Evolutionary conservation across 352 stramenopile genomes (phyloP), one percentile per base, ranked within the genome.

Genomic region (Phytophthora ohioensis): DNA sequence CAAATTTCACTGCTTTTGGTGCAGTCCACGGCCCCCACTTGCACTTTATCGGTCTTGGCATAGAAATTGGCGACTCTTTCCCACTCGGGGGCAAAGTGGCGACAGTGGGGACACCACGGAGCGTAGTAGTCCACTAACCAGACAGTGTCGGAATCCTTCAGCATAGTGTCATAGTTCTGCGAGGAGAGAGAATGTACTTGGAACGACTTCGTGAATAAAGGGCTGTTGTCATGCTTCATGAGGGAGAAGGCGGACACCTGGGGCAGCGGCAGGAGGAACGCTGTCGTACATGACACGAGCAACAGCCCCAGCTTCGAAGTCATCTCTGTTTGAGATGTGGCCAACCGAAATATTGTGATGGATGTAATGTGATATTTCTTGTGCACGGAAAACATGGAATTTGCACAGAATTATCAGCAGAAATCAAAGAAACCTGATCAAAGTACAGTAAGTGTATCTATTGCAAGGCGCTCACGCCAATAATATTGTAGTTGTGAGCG

Each of bases 91-190:
- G 89, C 89, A 43, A 96, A 93, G 34, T 90, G 57, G 58, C 82
- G 81, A 64, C 88, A 96, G 66, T 96, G 89, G 30, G 84, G 84
- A 63, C 89, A 96, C 89, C 87, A 95, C 7, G 89, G 86, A 41
- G 89, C 80, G 71, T 96, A 96, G 64, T 93, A 96, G 64, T 96
- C 87, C 32, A 96, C 78, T 43, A 94, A 52, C 87, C 87, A 95
- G 30, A 93, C 82, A 2, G 76, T 77, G 65, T 84, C 54, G 5
- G 80, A 82, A 46, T 71, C 70, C 57, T 86, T 82, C 67, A 82
- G 59, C 68, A 88, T 82, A 9, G 63, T 61, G n/a, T 74, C 68
- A 59, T 84, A 92, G 52, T 49, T 80, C 48, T 70, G 57, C 8
- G 64, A 31, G 34, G 67, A 75, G 5, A 92, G 73, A 42, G 66